Evolutionary conservation across 441 rosid species (phyloP).

Genomic region (Codiaeum variegatum): DNA sequence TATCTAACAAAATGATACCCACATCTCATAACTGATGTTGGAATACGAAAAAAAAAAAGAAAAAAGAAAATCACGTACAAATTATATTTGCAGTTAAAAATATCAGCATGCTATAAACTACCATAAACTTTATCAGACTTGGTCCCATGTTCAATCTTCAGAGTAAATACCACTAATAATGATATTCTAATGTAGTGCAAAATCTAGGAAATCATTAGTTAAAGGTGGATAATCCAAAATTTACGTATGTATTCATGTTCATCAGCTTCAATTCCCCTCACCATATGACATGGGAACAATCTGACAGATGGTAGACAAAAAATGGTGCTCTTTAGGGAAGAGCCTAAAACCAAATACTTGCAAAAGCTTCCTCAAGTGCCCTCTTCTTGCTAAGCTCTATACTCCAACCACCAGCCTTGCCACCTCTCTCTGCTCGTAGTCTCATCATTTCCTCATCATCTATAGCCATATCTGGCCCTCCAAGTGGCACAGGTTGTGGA

Average conservation of each 20-base stretch:
- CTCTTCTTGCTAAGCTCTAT: slow-evolving; percentile 17
- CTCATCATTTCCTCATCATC: slow-evolving; percentile 66
- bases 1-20: too few relatives aligned
- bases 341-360: slow-evolving; percentile 56
- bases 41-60: too few relatives aligned
- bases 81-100: too few relatives aligned
- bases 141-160: too few relatives aligned
- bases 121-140: too few relatives aligned
- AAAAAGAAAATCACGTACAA: too few relatives aligned
- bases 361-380: slow-evolving; percentile 20
- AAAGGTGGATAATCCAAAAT: not conserved
- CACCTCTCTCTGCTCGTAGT: slow-evolving; percentile 72
- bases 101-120: too few relatives aligned
- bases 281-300: not conserved
- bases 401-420: slow-evolving; percentile 74
- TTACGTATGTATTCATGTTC: not conserved
- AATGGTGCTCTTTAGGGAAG: not conserved
- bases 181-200: too few relatives aligned
- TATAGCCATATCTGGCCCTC: slow-evolving; percentile 36
- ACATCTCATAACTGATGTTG: too few relatives aligned
- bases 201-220: not conserved
- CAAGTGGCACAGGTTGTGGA: slow-evolving; percentile 67
- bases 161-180: not conserved
- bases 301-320: not conserved
- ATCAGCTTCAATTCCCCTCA: not conserved